phyloP scores from a whole-genome alignment of 805 yeast genomes.

The Barnettozyma vustinii region DNA sequence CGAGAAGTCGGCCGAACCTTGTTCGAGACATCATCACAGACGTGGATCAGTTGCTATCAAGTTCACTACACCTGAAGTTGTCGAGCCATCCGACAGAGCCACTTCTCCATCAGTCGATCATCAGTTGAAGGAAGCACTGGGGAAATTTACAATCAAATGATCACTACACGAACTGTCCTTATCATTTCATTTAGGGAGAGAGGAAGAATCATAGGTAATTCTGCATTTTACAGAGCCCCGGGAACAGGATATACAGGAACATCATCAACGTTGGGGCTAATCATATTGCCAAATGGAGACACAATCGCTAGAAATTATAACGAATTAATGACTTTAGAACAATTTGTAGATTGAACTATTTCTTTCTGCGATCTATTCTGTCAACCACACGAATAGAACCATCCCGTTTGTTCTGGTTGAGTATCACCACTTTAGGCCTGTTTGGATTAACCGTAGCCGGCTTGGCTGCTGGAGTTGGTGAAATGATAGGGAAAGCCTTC shows the following conservation, averaged over 20 bases:
- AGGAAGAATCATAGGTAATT: neutral
- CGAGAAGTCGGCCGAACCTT: neutral
- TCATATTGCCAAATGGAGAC: neutral
- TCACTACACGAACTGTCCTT: neutral
- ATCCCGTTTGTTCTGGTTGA: neutral
- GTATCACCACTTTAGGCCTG: neutral
- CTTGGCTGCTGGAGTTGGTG: neutral
- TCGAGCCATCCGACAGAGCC: neutral
- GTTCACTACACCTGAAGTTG: slow-evolving; percentile 8
- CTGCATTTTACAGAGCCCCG: neutral
- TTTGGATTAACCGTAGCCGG: neutral
- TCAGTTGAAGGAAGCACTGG: neutral
- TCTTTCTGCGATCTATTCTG: neutral
- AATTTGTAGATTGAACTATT: neutral
- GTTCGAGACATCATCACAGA: slow-evolving; percentile 25
- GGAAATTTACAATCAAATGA: neutral
- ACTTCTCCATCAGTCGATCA: neutral
- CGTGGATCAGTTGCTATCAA: slow-evolving; percentile 26
- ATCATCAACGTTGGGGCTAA: neutral
- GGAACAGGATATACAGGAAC: neutral
- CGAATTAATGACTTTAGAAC: neutral
- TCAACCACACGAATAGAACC: neutral
- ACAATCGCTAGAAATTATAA: neutral
- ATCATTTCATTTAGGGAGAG: neutral
- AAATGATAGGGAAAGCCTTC: neutral